These are phyloP conservation scores for Diversispora eburnea DNA, from an alignment of 192 early-diverging fungal genomes.

Conservation along the genomic window DNA sequence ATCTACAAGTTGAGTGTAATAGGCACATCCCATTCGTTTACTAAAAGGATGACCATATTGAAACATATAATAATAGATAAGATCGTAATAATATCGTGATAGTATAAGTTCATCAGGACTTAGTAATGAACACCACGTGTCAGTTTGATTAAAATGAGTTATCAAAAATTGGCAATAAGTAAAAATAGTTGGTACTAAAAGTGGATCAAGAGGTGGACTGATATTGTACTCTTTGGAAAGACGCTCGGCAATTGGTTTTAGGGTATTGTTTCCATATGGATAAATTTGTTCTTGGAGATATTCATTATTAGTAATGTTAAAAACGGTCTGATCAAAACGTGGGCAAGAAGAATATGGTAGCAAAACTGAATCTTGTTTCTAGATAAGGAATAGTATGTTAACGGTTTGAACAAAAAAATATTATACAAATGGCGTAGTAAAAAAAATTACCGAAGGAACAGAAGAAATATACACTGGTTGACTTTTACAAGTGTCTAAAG, in stretches of 20 bases:
- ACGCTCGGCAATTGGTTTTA: background rate
- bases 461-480: background rate
- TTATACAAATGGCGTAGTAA: background rate
- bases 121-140: background rate
- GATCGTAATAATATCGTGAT: conserved; percentile 1
- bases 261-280: background rate
- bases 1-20: conserved; percentile 6
- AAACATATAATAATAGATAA: background rate
- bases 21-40: background rate
- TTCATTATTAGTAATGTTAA: background rate
- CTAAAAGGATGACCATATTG: background rate
- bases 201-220: conserved; percentile 3
- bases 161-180: background rate
- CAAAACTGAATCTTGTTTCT: background rate
- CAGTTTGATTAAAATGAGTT: background rate
- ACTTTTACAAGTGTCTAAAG: background rate
- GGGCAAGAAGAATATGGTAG: background rate
- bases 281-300: too few relatives aligned
- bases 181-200: background rate
- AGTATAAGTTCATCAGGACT: conserved; percentile 1
- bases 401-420: background rate
- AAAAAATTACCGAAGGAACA: background rate
- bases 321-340: background rate
- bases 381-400: background rate
- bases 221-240: conserved; percentile 2